Percentiles rank a stretch among this genome's conserved stretches.
These are phyloP conservation scores for Colletotrichum sp. DNA, from an alignment of 2,329 filamentous ascomycete species.

Conservation along the genomic window DNA sequence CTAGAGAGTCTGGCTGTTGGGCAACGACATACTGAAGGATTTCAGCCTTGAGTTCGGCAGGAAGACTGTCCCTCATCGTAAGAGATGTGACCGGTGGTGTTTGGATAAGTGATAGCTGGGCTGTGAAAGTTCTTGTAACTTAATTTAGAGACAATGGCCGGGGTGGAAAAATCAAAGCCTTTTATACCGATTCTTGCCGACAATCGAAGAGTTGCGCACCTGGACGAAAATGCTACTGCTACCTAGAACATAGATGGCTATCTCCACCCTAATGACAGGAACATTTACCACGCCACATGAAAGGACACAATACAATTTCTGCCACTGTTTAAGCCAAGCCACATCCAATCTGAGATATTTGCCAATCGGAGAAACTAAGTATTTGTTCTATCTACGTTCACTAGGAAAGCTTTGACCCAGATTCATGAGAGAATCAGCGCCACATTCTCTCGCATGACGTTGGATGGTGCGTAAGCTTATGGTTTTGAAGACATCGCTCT, in stretches of 20 bases:
- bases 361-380: no score
- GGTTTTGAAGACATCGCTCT: no score
- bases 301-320: not conserved
- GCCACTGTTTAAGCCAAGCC: not conserved
- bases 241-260: not conserved
- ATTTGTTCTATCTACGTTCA: not conserved
- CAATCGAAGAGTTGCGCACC: no score
- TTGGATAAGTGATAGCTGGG: no score
- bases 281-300: no score
- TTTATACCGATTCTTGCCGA: no score
- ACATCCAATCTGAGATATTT: not conserved
- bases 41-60: not conserved
- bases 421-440: not conserved
- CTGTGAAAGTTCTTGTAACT: no score
- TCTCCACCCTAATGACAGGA: not conserved
- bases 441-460: not conserved
- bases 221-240: no score
- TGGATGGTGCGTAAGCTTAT: no score
- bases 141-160: no score
- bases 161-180: no score
- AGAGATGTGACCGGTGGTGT: no score
- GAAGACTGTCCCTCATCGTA: not conserved
- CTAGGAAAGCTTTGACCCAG: not conserved
- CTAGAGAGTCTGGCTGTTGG: not conserved
- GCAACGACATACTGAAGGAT: not conserved